Percentiles rank a stretch among this genome's conserved stretches.
phyloP scores from a whole-genome alignment of 441 rosid species.

The Adansonia rubrostipa region DNA sequence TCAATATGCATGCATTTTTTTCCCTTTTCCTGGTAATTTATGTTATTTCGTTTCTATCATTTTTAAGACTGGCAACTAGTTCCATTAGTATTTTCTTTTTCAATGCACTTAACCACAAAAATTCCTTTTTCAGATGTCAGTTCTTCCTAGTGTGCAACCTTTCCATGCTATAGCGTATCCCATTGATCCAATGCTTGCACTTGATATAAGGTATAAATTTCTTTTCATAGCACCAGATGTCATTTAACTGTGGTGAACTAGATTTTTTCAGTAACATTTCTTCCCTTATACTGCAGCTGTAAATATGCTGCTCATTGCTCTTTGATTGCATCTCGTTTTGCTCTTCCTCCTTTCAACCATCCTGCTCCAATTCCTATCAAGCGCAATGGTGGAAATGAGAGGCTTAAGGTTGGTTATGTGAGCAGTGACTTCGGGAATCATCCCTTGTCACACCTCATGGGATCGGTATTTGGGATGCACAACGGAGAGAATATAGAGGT shows the following conservation, averaged over 20 bases:
- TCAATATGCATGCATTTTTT: neutral
- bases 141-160: constrained; percentile 97
- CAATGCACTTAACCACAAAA: constrained; percentile 8
- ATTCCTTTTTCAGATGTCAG: constrained; percentile 68
- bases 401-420: constrained; percentile 86
- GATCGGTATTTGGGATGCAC: constrained; percentile 99
- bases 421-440: constrained; percentile 99
- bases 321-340: constrained; percentile 85
- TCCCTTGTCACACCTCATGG: constrained; percentile 99
- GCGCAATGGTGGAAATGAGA: constrained; percentile 65
- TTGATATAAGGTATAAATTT: constrained; percentile 82
- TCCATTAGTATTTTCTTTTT: neutral
- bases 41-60: neutral
- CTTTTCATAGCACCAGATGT: constrained; percentile 11
- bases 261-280: constrained; percentile 17
- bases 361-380: constrained; percentile 71
- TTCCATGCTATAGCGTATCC: constrained; percentile 99
- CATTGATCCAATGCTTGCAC: constrained; percentile 91
- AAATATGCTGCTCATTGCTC: constrained; percentile 97
- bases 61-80: neutral
- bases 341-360: constrained; percentile 73
- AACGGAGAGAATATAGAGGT: constrained; percentile 88
- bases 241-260: neutral
- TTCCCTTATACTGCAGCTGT: constrained; percentile 56
- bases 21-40: neutral